Percentiles rank a stretch among this genome's conserved stretches.
Conservation (phyloP, 2,329 filamentous ascomycete genomes). For the Metarhizium rileyi region DNA sequence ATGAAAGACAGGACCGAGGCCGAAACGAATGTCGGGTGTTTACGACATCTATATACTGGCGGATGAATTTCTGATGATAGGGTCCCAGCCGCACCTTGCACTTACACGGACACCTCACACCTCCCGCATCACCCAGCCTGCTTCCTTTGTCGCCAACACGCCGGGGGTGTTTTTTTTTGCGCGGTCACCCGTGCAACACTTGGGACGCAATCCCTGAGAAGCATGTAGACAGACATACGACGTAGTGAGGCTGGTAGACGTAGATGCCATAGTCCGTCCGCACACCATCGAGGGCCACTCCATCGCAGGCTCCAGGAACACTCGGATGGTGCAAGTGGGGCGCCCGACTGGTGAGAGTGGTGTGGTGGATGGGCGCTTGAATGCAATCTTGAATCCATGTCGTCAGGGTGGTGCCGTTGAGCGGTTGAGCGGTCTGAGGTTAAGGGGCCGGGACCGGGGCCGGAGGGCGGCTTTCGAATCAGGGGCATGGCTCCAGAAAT, state of each 20-base stretch:
- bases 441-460: background rate
- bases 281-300: background rate
- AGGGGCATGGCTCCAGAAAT: background rate
- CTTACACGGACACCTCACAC: background rate
- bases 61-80: background rate
- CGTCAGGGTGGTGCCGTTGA: background rate
- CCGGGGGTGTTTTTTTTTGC: background rate
- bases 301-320: background rate
- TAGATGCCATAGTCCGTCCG: too few relatives aligned
- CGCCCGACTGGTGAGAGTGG: background rate
- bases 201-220: background rate
- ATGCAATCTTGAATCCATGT: background rate
- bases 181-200: background rate
- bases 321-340: background rate
- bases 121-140: too few relatives aligned
- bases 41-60: conserved; percentile 5
- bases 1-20: background rate
- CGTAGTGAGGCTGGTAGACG: background rate
- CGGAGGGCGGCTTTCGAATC: background rate
- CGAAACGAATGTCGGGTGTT: background rate
- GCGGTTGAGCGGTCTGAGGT: background rate
- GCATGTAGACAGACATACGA: background rate
- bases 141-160: background rate
- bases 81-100: background rate
- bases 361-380: background rate